Conservation (phyloP, 2,329 filamentous ascomycete genomes). For the Diaporthe destruens region DNA sequence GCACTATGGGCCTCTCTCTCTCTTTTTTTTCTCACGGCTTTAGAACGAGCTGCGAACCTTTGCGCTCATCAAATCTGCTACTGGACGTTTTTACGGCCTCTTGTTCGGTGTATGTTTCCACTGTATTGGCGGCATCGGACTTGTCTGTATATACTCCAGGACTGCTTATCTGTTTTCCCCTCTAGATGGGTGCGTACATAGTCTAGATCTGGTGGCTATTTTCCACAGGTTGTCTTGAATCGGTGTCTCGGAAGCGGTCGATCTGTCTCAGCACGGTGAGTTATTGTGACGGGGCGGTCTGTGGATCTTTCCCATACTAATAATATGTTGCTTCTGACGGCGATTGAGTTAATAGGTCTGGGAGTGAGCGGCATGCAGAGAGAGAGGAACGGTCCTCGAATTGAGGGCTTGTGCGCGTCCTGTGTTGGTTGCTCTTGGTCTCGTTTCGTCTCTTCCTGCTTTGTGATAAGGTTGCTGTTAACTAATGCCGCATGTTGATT, state of each 20-base stretch:
- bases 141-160: constrained; percentile 43
- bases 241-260: constrained; percentile 2
- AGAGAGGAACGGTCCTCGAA: not conserved
- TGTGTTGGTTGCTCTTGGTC: not conserved
- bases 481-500: no score
- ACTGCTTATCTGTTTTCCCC: constrained; percentile 45
- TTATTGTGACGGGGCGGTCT: no score
- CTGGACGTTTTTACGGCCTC: constrained; percentile 56
- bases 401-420: no score
- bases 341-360: not conserved
- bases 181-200: constrained; percentile 23
- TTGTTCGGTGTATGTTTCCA: constrained; percentile 44
- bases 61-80: constrained; percentile 5
- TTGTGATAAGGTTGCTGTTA: not conserved
- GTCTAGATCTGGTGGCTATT: constrained; percentile 27
- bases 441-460: not conserved
- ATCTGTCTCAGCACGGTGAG: not conserved
- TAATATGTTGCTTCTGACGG: not conserved
- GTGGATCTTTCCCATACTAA: not conserved
- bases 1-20: no score
- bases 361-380: not conserved
- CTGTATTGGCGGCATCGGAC: constrained; percentile 43
- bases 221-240: not conserved
- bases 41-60: not conserved
- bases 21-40: constrained; percentile 26